A percentile compares a stretch with the other conserved stretches of the same genome.
Evolutionary conservation across 139 green algal species (phyloP).

Genomic region (Edaphochlamys debaryana): DNA sequence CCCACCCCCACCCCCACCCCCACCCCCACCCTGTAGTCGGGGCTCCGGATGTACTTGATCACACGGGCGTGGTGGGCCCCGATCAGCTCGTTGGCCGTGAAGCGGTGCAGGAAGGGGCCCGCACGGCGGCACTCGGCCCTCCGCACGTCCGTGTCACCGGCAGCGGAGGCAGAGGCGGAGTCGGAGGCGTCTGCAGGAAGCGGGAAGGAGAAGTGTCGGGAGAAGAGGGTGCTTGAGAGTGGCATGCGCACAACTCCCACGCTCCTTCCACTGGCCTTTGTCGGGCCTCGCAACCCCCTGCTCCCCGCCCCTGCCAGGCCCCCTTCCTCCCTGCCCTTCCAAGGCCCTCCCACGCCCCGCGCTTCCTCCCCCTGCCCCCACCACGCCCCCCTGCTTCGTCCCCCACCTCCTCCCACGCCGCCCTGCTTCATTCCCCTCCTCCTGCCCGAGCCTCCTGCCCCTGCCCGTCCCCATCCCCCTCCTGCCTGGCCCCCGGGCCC

Average conservation of each 20-base stretch:
- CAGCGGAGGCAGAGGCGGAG: no score
- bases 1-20: background rate
- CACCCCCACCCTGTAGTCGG: constrained; percentile 15
- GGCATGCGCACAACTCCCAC: no score
- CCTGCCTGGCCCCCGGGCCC: background rate
- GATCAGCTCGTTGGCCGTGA: background rate
- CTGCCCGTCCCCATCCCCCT: no score
- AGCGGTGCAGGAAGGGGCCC: background rate
- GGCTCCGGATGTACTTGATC: constrained; percentile 3
- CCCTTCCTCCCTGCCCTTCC: no score
- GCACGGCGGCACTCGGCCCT: background rate
- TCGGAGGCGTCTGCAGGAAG: background rate
- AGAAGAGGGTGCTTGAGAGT: no score
- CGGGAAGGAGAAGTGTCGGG: no score
- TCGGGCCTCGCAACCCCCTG: no score
- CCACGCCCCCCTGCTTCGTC: background rate
- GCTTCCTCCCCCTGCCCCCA: background rate
- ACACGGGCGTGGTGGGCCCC: background rate
- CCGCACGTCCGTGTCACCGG: background rate
- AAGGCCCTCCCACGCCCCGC: background rate
- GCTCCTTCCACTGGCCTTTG: no score
- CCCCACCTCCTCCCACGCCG: background rate
- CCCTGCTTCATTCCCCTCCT: background rate
- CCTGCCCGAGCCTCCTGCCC: background rate
- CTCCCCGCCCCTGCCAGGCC: no score